Conservation (phyloP, 2,329 filamentous ascomycete species). For the Alternaria sp. region DNA sequence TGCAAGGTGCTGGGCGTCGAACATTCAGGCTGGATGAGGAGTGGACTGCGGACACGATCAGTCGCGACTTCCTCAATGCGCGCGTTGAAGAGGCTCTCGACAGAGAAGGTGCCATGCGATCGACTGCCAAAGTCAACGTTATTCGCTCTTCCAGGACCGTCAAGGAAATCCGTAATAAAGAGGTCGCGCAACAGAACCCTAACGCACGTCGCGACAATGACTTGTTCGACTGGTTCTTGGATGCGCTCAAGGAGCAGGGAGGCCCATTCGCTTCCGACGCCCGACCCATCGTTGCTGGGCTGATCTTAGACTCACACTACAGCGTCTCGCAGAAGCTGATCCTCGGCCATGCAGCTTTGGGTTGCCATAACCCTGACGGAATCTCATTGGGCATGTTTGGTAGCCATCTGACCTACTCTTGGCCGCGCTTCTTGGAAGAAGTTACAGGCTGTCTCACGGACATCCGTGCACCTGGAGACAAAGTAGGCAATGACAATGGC, state of each 20-base stretch:
- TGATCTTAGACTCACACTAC: constrained; percentile 42
- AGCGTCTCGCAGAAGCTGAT: constrained; percentile 25
- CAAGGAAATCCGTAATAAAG: constrained; percentile 26
- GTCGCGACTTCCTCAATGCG: constrained; percentile 27
- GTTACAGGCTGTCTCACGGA: constrained; percentile 43
- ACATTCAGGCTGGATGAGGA: constrained; percentile 43
- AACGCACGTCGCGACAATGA: constrained; percentile 12
- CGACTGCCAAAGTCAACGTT: constrained; percentile 36
- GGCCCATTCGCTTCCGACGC: constrained; percentile 31
- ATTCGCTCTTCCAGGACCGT: constrained; percentile 33
- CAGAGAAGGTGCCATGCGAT: constrained; percentile 26
- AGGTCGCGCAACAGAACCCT: constrained; percentile 30
- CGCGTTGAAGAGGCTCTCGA: constrained; percentile 13
- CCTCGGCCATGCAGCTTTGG: constrained; percentile 34
- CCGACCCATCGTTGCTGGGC: constrained; percentile 36
- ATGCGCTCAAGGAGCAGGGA: constrained; percentile 31
- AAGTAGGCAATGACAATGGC: constrained; percentile 34
- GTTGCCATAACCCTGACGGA: constrained; percentile 31
- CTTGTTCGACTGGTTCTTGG: constrained; percentile 30
- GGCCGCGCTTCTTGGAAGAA: constrained; percentile 41
- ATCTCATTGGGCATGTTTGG: constrained; percentile 37
- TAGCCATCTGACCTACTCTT: constrained; percentile 37
- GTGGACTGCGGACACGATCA: constrained; percentile 33
- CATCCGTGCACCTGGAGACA: constrained; percentile 45
- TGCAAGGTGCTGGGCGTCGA: constrained; percentile 33